Percentiles rank a stretch among this genome's conserved stretches.
phyloP scores from a whole-genome alignment of 1,284 basidiomycete species.

The Cerioporus squamosus region DNA sequence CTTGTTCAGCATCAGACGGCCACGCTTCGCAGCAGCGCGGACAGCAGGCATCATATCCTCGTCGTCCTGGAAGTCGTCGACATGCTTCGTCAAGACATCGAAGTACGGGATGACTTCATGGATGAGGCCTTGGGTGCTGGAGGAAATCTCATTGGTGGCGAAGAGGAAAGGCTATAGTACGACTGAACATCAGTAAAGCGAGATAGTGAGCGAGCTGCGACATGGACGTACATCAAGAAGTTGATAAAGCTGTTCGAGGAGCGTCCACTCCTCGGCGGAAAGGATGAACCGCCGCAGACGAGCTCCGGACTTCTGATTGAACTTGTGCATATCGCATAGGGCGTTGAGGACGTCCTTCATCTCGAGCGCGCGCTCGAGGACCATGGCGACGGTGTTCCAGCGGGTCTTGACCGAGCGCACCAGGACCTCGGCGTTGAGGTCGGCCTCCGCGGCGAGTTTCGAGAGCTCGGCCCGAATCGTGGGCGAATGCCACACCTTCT shows the following conservation, averaged over 20 bases:
- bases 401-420: no score
- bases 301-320: conserved; percentile 2
- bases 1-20: conserved; percentile 30
- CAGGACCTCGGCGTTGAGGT: neutral
- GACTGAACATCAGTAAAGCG: neutral
- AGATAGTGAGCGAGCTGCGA: neutral
- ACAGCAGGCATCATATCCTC: conserved; percentile 14
- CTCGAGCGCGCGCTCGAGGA: no score
- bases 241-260: conserved; percentile 12
- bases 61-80: conserved; percentile 21
- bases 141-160: conserved; percentile 22
- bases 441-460: neutral
- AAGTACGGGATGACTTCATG: conserved; percentile 35
- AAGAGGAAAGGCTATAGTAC: conserved; percentile 31
- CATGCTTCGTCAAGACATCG: conserved; percentile 23
- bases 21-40: conserved; percentile 25
- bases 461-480: no score
- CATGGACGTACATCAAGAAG: conserved; percentile 24
- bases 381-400: no score
- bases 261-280: conserved; percentile 20
- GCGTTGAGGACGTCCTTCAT: conserved; percentile 12
- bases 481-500: neutral
- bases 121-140: conserved; percentile 2
- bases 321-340: conserved; percentile 7
- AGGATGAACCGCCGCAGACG: conserved; percentile 15